Conservation (phyloP, 2,329 filamentous ascomycete species). For the Hymenotorrendiella dingleyae region DNA sequence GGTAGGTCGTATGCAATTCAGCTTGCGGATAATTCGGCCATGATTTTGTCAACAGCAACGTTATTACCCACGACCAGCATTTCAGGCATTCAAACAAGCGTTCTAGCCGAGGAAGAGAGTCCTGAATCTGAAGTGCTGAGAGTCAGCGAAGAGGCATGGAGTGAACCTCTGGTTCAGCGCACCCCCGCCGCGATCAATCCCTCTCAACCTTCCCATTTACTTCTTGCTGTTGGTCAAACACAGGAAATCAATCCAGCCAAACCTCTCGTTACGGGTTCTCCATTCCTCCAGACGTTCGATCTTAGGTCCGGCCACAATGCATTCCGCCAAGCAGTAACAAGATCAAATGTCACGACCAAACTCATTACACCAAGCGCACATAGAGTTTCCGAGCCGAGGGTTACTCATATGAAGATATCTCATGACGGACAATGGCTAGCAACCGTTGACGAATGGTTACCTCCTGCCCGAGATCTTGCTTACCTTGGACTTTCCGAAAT, state of each 20-base stretch:
- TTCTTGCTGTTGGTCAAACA: constrained; percentile 61
- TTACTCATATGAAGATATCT: constrained; percentile 70
- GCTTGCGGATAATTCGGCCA: constrained; percentile 85
- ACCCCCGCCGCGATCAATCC: constrained; percentile 61
- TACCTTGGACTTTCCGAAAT: constrained; percentile 44
- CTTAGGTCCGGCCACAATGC: constrained; percentile 71
- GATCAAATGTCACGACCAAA: constrained; percentile 79
- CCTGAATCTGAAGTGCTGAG: constrained; percentile 49
- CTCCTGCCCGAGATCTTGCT: constrained; percentile 62
- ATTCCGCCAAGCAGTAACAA: constrained; percentile 79
- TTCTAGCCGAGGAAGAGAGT: constrained; percentile 43
- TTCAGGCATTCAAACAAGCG: constrained; percentile 68
- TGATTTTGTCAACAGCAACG: constrained; percentile 86
- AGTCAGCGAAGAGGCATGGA: constrained; percentile 30
- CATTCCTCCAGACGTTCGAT: constrained; percentile 80
- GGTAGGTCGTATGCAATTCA: constrained; percentile 80
- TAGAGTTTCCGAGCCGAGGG: constrained; percentile 69
- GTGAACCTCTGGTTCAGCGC: constrained; percentile 25
- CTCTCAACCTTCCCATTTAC: constrained; percentile 53
- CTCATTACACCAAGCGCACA: constrained; percentile 68
- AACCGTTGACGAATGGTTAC: constrained; percentile 86
- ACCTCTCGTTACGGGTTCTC: constrained; percentile 44
- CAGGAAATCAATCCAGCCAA: constrained; percentile 50
- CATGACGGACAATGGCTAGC: constrained; percentile 83
- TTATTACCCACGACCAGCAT: constrained; percentile 79